These are phyloP conservation scores for Scleroderma citrinum DNA, from an alignment of 768 basidiomycete genomes.

Conservation along the genomic window DNA sequence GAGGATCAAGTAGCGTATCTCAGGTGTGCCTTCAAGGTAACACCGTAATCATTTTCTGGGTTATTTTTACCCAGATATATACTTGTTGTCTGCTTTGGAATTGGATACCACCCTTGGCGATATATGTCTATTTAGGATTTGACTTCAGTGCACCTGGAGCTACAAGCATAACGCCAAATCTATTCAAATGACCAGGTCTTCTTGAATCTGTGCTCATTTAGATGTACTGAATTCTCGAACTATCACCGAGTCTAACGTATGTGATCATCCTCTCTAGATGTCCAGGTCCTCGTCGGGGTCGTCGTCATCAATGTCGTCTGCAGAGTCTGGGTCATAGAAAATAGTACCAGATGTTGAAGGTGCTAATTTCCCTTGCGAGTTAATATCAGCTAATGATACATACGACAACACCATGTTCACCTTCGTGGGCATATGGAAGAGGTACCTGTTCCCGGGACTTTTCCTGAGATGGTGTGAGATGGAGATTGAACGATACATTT, in stretches of 20 bases:
- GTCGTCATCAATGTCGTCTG: constrained; percentile 92
- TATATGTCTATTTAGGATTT: neutral
- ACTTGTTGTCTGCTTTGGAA: neutral
- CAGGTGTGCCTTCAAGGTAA: neutral
- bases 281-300: constrained; percentile 95
- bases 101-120: neutral
- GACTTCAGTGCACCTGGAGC: no score
- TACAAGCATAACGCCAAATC: no score
- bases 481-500: constrained; percentile 82
- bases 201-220: no score
- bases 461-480: constrained; percentile 76
- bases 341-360: constrained; percentile 39
- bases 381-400: constrained; percentile 1
- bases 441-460: constrained; percentile 76
- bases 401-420: constrained; percentile 29
- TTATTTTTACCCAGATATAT: neutral
- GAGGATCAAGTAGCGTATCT: constrained; percentile 43
- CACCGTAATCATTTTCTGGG: neutral
- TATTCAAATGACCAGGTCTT: no score
- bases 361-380: constrained; percentile 29
- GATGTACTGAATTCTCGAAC: no score
- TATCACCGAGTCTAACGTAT: neutral
- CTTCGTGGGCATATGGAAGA: constrained; percentile 87
- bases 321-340: constrained; percentile 87
- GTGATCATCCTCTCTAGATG: constrained; percentile 32